Evolutionary conservation across 2,329 filamentous ascomycete species (phyloP), one percentile per base, ranked within the genome.

Genomic region (Penicillium capsulatum): DNA sequence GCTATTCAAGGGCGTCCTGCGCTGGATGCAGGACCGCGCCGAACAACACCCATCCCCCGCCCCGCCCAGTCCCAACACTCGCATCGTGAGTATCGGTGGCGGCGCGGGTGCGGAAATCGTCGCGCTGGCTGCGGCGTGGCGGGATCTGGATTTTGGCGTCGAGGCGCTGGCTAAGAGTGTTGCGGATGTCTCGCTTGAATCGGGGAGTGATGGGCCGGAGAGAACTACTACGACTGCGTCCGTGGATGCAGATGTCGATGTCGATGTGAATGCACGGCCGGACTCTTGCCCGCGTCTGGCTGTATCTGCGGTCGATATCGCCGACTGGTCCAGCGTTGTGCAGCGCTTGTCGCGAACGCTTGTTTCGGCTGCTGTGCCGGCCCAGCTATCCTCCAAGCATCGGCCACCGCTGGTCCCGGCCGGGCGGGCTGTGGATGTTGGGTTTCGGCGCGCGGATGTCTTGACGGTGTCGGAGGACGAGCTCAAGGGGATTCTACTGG

Each of bases 271-370:
- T n/a, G n/a, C n/a, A n/a, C n/a, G n/a, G n/a, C n/a, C 19, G 19
- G 19, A 9, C 5, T 22, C 9, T 5, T 22, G 19, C 9, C 42
- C 47, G 9, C 37, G 16, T 10, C 47, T 73, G 16, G 58, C 70
- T 7, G 65, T 92, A 8, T 75, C 73, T 4, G 79, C 88, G n/a
- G 67, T 96, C 33, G 91, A 97, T 66, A 80, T 86, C 13, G 92
- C 84, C 2, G 79, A 85, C 19, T 97, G 92, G 91, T 70, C 69
- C 0, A 48, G 64, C 2, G 79, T 90, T 8, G 70, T 85, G 4
- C 54, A 68, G 0, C 73, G 74, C 9, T 72, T 97, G 4, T 69
- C 76, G 7, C 51, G 65, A 1, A 69, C 72, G 7, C 70, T 90
- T 31, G 79, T 34, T 11, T 65, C 63, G 1, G 9, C 53, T 1